Percentiles rank a stretch among this genome's conserved stretches.
Conservation (phyloP, 2,329 filamentous ascomycete genomes). For the Orbilia quercus region DNA sequence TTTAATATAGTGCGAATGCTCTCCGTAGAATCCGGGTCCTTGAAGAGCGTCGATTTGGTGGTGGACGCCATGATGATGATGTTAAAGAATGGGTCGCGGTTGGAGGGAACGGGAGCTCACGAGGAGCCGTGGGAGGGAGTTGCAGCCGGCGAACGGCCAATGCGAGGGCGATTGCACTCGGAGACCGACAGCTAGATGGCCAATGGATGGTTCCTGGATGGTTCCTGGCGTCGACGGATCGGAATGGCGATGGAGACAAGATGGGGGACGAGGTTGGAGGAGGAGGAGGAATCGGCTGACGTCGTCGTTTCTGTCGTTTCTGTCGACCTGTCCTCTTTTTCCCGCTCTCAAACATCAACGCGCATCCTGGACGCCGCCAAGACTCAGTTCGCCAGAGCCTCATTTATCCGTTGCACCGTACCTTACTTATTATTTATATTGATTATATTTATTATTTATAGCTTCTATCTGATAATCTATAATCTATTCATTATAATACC, state of each 20-base stretch:
- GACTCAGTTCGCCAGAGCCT: constrained; percentile 6
- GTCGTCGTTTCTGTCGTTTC: constrained; percentile 43
- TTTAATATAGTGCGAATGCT: constrained; percentile 87
- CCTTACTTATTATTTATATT: not conserved
- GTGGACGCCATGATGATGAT: constrained; percentile 51
- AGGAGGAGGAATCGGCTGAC: constrained; percentile 38
- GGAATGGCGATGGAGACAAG: constrained; percentile 15
- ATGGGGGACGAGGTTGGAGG: constrained; percentile 1
- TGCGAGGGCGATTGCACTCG: constrained; percentile 8
- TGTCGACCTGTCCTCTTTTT: constrained; percentile 49
- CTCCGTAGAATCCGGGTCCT: constrained; percentile 77
- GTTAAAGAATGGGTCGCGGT: constrained; percentile 35
- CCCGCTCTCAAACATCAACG: constrained; percentile 20
- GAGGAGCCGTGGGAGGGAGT: constrained; percentile 30
- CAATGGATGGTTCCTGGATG: not conserved
- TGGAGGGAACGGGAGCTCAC: constrained; percentile 30
- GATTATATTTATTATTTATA: not conserved
- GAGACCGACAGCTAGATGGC: constrained; percentile 4
- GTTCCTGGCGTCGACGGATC: no score
- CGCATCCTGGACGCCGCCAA: constrained; percentile 22
- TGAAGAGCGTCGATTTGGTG: constrained; percentile 70
- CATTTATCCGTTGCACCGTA: not conserved
- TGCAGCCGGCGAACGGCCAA: constrained; percentile 14
- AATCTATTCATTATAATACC: no score
- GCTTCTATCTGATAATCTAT: no score